Evolutionary conservation across 495 filamentous ascomycete genomes (phyloP).

Genomic region (Cryomyces minteri): DNA sequence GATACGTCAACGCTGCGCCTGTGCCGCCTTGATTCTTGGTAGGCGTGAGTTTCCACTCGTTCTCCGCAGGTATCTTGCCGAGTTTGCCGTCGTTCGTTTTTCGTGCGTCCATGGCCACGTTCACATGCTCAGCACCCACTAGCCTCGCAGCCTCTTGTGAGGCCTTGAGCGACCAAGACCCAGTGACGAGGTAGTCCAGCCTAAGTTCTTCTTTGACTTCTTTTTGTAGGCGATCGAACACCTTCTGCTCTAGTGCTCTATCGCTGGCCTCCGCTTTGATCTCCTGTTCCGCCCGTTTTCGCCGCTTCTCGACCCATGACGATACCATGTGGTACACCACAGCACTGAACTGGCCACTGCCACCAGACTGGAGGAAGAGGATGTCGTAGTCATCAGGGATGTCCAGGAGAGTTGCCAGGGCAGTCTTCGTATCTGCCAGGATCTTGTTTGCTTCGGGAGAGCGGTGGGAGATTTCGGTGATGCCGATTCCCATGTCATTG

Average conservation of each 20-base stretch:
- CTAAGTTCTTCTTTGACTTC: constrained; percentile 47
- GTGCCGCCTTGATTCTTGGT: constrained; percentile 30
- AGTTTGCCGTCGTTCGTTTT: constrained; percentile 68
- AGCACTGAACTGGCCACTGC: constrained; percentile 67
- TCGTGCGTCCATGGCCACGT: constrained; percentile 55
- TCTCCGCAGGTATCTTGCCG: constrained; percentile 58
- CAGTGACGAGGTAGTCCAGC: constrained; percentile 82
- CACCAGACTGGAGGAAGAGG: constrained; percentile 68
- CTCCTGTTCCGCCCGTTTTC: constrained; percentile 21
- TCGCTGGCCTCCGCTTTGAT: constrained; percentile 6
- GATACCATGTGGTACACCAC: constrained; percentile 64
- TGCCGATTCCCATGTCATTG: constrained; percentile 58
- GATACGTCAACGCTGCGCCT: constrained; percentile 62
- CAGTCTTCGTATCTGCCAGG: constrained; percentile 17
- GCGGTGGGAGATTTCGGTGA: constrained; percentile 81
- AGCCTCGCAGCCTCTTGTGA: constrained; percentile 64
- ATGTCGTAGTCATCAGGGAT: constrained; percentile 62
- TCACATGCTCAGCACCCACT: constrained; percentile 58
- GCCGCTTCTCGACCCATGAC: constrained; percentile 56
- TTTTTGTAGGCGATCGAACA: constrained; percentile 40
- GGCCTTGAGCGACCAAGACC: constrained; percentile 88
- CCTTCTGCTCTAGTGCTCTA: constrained; percentile 25
- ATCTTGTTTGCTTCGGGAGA: constrained; percentile 44
- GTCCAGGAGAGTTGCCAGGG: constrained; percentile 37
- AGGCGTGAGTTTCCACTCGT: constrained; percentile 56